Evolutionary conservation across 106 monocot species (phyloP).

Genomic region (Acanthochlamys bracteata): DNA sequence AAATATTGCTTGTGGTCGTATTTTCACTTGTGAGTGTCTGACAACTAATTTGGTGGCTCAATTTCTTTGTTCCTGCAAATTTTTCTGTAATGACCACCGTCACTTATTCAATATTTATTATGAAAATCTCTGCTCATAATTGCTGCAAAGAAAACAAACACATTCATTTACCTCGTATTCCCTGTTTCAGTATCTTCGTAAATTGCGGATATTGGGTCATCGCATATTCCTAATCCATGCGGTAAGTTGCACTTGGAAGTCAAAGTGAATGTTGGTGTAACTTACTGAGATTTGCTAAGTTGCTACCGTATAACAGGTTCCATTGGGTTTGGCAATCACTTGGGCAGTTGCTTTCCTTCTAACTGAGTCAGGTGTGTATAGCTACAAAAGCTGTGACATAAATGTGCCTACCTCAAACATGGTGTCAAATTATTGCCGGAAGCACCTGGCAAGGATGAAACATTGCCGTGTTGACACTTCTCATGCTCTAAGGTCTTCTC

Average conservation of each 20-base stretch:
- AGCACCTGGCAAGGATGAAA: slow-evolving; percentile 82
- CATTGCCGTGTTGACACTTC: slow-evolving; percentile 82
- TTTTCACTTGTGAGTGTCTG: slow-evolving; percentile 80
- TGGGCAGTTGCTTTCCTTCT: slow-evolving; percentile 85
- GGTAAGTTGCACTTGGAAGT: slow-evolving; percentile 25
- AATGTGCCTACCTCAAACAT: slow-evolving; percentile 73
- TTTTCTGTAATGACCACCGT: too few species aligned
- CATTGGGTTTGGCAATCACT: slow-evolving; percentile 70
- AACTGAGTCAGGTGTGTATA: slow-evolving; percentile 68
- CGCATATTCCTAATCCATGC: slow-evolving; percentile 86
- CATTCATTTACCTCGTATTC: slow-evolving; percentile 2
- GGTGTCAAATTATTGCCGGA: slow-evolving; percentile 74
- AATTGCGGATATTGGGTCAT: slow-evolving; percentile 77
- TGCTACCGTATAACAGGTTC: slow-evolving; percentile 48
- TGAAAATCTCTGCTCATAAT: neutral
- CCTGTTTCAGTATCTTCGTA: slow-evolving; percentile 88
- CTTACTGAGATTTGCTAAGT: neutral
- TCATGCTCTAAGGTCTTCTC: slow-evolving; percentile 65
- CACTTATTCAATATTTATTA: slow-evolving; percentile 8
- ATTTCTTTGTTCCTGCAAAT: neutral
- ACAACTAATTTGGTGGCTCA: too few species aligned
- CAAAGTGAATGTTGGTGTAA: too few species aligned
- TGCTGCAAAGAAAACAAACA: neutral
- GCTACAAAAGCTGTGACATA: slow-evolving; percentile 73
- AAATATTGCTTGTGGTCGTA: slow-evolving; percentile 74